Base-by-base conservation (phyloP, 352 stramenopile species). In the Globisporangium okanoganense region DNA sequence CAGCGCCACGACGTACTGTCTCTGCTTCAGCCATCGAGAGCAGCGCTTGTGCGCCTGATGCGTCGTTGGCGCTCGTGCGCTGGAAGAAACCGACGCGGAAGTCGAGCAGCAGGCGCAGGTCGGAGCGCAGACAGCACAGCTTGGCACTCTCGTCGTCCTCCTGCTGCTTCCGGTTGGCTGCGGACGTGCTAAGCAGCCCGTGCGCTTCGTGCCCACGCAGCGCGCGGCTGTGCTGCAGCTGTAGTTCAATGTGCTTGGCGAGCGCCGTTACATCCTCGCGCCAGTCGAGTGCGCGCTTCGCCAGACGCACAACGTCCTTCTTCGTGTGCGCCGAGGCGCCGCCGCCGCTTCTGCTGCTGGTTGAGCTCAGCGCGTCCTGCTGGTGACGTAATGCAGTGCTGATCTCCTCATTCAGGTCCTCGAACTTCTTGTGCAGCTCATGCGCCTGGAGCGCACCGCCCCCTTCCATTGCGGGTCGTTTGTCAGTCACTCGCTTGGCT, bases 361-460 rank as follows among this genome's bases (percentile, higher is more conserved):
- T 60, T 6, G 62, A 54, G 9, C 61, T 65, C 6, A 68, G 61
- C 2, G 60, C 69, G 22, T 87, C 76, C 31, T 88, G 74, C 45
- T 90, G 80, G 6, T 72, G 71, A 3, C 62, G 69, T 5, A 92
- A 74, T 1, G 79, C 77, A 14, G 70, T 70, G 4, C 63, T 64
- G 43, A 90, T 77, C 61, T 90, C 80, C 29, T 92, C 83, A 44
- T 90, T 92, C 25, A 90, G 56, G 9, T 73, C 74, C 44, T 90
- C 67, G 40, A 92, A 89, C 61, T 90, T 90, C 48, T 79, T 81
- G 72, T 88, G 73, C 35, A 92, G 72, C 58, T 87, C 79, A 27
- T 79, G 73, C 53, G 76, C 78, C 64, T 89, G 80, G 16, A 64
- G 9, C n/a, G 70, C 68, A 36, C 43, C 76, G 45, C 64, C 78